Base-by-base conservation (phyloP, 2,329 filamentous ascomycete species). In the Sphaerulina vaccinii region DNA sequence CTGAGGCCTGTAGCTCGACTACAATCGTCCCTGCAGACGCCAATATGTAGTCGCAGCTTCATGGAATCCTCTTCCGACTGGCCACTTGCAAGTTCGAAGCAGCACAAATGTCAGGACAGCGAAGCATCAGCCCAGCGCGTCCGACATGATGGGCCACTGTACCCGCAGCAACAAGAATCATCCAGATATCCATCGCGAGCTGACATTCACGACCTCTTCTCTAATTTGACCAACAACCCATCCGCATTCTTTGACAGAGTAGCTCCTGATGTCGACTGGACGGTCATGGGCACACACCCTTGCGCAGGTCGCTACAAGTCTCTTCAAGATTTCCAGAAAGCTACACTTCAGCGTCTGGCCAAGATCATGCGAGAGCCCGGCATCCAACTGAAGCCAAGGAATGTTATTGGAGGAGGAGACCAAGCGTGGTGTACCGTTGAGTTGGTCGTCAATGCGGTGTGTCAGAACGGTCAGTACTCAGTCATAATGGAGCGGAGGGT, bases 241-340 rank as follows among this genome's bases (percentile, higher is more conserved):
- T 18, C 23, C 5, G 38, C 39, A 10, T 47, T 58, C 29, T 58
- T 56, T 39, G 38, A 49, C 8, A 43, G 47, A n/a, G 56, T 60
- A 11, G 49, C 53, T 4, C 53, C 54, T 11, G 35, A 54, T 15
- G 56, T 60, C 19, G 54, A 58, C 43, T 60, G 56, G 54, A 58
- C 56, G 3, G 54, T 59, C n/a, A 51, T 57, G 54, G 58, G 58
- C 23, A 58, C 55, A 2, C 52, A 58, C 41, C 53, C 56, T 13
- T 45, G 44, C 11, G 52, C 57, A n/a, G 55, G 55, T 1, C 48
- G 49, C 5, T 60, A 55, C 43, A 48, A 21, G 27, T 55, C 49
- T 24, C 36, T 52, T 13, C 9, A 47, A 9, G 46, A 54, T 5
- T 54, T 59, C 19, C 46, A 59, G 35, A 27, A 43, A n/a, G 41